A percentile compares a stretch with the other conserved stretches of the same genome.
These are phyloP conservation scores for Ogataea naganishii DNA, from an alignment of 805 yeast genomes.

Conservation along the genomic window DNA sequence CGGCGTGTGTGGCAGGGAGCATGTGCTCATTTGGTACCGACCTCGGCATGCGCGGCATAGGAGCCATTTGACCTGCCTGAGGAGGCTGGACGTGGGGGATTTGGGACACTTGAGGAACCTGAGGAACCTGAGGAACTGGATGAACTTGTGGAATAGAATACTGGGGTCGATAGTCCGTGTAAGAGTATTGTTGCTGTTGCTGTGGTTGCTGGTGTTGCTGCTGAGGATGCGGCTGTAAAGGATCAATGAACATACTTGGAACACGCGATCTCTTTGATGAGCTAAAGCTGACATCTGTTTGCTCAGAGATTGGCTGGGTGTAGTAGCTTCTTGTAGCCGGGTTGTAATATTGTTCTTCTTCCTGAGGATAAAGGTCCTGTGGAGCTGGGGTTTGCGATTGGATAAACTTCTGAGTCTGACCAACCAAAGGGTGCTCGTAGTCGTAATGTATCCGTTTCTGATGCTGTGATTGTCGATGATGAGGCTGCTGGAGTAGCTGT, in stretches of 20 bases:
- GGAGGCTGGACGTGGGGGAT: constrained; percentile 1
- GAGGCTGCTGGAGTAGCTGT: constrained; percentile 6
- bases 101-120: not conserved
- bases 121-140: constrained; percentile 2
- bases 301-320: constrained; percentile 10
- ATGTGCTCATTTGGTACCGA: constrained; percentile 13
- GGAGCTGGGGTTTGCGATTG: constrained; percentile 6
- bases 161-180: too few species aligned
- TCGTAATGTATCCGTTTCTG: constrained; percentile 6
- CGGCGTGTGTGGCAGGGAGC: constrained; percentile 1
- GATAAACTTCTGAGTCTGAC: constrained; percentile 10
- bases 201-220: constrained; percentile 5
- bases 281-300: constrained; percentile 17
- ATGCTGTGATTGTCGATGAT: constrained; percentile 5
- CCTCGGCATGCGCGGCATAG: constrained; percentile 10
- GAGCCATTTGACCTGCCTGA: constrained; percentile 3
- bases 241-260: constrained; percentile 42
- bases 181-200: constrained; percentile 7
- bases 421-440: constrained; percentile 11
- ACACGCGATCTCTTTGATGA: constrained; percentile 28
- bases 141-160: constrained; percentile 3
- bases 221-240: constrained; percentile 19
- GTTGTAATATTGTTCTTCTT: not conserved
- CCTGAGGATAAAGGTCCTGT: not conserved
- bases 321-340: not conserved